Evolutionary conservation across 1,139 yeast species (phyloP).

Genomic region (Candida sp.): DNA sequence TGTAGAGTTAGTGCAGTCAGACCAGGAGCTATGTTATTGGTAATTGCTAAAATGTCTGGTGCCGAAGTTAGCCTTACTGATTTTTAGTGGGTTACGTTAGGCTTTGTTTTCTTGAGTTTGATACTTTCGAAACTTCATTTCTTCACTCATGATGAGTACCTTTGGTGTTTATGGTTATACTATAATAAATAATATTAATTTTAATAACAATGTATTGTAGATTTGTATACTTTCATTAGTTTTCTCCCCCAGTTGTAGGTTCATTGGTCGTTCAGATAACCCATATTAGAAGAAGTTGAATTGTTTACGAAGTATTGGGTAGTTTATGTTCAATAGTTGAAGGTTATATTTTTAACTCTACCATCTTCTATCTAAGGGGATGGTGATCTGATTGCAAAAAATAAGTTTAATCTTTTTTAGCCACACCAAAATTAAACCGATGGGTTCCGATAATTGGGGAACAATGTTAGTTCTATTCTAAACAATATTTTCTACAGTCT

Average conservation of each 20-base stretch:
- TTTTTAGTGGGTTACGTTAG: not conserved
- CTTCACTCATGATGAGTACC: not conserved
- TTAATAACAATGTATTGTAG: too few species aligned
- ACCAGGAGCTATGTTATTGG: not conserved
- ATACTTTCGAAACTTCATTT: not conserved
- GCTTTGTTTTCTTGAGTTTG: too few species aligned
- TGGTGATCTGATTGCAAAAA: not conserved
- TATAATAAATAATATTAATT: too few species aligned
- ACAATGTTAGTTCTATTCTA: too few species aligned
- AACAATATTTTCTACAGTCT: too few species aligned
- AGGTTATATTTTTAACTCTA: too few species aligned
- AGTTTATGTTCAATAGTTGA: not conserved
- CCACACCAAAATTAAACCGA: too few species aligned
- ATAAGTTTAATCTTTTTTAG: too few species aligned
- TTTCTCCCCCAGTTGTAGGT: not conserved
- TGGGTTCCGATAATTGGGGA: too few species aligned
- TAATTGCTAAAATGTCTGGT: not conserved
- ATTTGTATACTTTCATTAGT: not conserved
- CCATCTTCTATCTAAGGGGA: too few species aligned
- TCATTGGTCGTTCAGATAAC: not conserved
- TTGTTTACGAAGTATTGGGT: not conserved
- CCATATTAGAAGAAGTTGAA: too few species aligned
- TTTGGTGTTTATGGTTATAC: not conserved
- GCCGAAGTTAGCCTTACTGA: not conserved
- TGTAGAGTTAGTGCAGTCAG: not conserved